Evolutionary conservation across 495 filamentous ascomycete genomes (phyloP).

Genomic region (Penicillium odoratum): DNA sequence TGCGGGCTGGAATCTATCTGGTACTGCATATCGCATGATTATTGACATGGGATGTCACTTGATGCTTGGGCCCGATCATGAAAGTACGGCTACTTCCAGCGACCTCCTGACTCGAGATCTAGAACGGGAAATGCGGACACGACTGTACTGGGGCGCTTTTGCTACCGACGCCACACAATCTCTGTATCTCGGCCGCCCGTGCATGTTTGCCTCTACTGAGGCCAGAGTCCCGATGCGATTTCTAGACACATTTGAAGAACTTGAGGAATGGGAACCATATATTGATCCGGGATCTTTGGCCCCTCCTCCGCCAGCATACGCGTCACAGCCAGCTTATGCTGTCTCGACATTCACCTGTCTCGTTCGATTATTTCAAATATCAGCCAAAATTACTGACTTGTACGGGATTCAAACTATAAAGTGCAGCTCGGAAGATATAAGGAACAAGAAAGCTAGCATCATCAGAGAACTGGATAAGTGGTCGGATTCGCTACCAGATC

Average conservation of each 20-base stretch:
- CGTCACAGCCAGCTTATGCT: neutral
- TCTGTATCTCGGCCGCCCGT: slow-evolving; percentile 29
- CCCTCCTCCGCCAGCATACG: neutral
- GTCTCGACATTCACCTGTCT: slow-evolving; percentile 1
- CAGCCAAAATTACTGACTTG: slow-evolving; percentile 20
- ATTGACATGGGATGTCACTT: slow-evolving; percentile 36
- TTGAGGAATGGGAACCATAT: slow-evolving; percentile 35
- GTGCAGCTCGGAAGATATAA: no score
- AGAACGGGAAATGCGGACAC: slow-evolving; percentile 17
- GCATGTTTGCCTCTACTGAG: slow-evolving; percentile 12
- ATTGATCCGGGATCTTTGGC: slow-evolving; percentile 6
- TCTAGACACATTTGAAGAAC: slow-evolving; percentile 36
- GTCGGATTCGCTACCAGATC: no score
- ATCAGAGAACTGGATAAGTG: no score
- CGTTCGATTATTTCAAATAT: slow-evolving; percentile 15
- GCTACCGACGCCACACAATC: slow-evolving; percentile 29
- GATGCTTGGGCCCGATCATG: neutral
- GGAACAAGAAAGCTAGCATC: no score
- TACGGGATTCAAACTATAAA: no score
- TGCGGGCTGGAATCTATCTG: slow-evolving; percentile 21
- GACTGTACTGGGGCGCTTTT: slow-evolving; percentile 34
- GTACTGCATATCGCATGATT: slow-evolving; percentile 36
- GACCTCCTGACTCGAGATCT: neutral
- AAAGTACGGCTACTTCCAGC: neutral
- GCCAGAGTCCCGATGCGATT: slow-evolving; percentile 17